Evolutionary conservation across 768 basidiomycete genomes (phyloP).

Genomic region (Leucocoprinus sp.): DNA sequence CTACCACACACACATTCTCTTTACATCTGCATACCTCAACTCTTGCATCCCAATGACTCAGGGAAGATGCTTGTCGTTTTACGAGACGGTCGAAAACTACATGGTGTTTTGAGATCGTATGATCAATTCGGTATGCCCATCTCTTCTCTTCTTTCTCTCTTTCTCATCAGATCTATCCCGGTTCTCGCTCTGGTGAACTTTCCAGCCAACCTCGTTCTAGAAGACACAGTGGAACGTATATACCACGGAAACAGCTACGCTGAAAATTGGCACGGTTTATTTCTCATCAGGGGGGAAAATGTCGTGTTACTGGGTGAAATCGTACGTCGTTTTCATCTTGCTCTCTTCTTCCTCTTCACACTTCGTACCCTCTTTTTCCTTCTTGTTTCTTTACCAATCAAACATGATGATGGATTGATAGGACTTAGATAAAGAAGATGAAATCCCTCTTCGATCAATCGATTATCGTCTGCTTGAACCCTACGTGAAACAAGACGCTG

Average conservation of each 20-base stretch:
- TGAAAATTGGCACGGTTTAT: slow-evolving; percentile 82
- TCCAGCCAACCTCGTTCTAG: slow-evolving; percentile 92
- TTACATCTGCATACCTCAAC: not conserved
- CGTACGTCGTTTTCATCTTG: too few relatives aligned
- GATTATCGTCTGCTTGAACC: slow-evolving; percentile 63
- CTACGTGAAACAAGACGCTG: slow-evolving; percentile 66
- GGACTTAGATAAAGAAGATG: slow-evolving; percentile 93
- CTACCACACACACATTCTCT: not conserved
- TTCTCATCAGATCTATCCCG: not conserved
- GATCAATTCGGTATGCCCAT: slow-evolving; percentile 87
- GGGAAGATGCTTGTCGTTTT: slow-evolving; percentile 99
- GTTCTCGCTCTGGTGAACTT: slow-evolving; percentile 6
- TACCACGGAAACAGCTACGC: slow-evolving; percentile 85
- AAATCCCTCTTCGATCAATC: slow-evolving; percentile 68
- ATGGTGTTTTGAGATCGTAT: slow-evolving; percentile 93
- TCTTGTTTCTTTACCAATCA: too few relatives aligned
- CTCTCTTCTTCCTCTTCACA: too few relatives aligned
- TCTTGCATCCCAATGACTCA: slow-evolving; percentile 26
- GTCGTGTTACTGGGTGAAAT: slow-evolving; percentile 96
- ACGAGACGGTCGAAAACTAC: slow-evolving; percentile 91
- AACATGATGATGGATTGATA: too few relatives aligned
- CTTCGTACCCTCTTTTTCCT: too few relatives aligned
- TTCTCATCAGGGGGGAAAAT: slow-evolving; percentile 96
- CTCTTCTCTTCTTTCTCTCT: slow-evolving; percentile 1
- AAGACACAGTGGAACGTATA: slow-evolving; percentile 93